Base-by-base conservation (phyloP, 441 rosid species). In the Aquilaria agallochum region DNA sequence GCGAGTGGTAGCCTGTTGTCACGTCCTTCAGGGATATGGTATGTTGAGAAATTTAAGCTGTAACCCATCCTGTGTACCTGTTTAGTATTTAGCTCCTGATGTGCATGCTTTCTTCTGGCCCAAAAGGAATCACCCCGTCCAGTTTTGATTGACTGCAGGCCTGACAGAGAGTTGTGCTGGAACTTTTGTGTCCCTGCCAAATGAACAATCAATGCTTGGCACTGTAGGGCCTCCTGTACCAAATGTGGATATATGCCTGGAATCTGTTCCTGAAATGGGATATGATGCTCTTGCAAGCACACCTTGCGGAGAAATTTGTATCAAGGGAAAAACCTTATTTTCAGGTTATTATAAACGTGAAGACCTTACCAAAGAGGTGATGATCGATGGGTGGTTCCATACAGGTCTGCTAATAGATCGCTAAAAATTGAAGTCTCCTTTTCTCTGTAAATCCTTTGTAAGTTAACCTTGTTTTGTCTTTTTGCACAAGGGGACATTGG, bases 1-100 rank as follows among this genome's bases (percentile, higher is more conserved):
- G 14, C 83, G 97, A 67, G 99, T 91, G 72, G 99, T 95, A 58
- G 85, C 99, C 55, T 91, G 97, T 69, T 81, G 91, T 65, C 90
- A 91, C 78, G 95, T 95, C 76, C 78, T 91, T 63, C 99, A 91
- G 81, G 99, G 97, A 95, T 95, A 95, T 80, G 97, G 99, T 92
- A 81, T 53, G 49, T 54, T 31, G 60, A 8, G 12, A 63, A 54
- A 60, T 52, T 59, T 53, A 56, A 46, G 47, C 44, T 60, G 33
- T 51, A 15, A 34, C n/a, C 3, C 11, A 10, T 51, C 52, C 49
- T 45, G 31, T 34, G 32, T 62, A 30, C 50, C 20, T 15, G 14
- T 49, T 34, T 31, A 44, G 45, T 9, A 27, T 53, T 52, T 62
- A 20, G 27, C 27, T 20, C 27, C 27, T 20, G 27, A 20, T 11